Percentiles rank a stretch among this genome's conserved stretches.
Conservation (phyloP, 768 basidiomycete genomes). For the Mycena sanguinolenta region DNA sequence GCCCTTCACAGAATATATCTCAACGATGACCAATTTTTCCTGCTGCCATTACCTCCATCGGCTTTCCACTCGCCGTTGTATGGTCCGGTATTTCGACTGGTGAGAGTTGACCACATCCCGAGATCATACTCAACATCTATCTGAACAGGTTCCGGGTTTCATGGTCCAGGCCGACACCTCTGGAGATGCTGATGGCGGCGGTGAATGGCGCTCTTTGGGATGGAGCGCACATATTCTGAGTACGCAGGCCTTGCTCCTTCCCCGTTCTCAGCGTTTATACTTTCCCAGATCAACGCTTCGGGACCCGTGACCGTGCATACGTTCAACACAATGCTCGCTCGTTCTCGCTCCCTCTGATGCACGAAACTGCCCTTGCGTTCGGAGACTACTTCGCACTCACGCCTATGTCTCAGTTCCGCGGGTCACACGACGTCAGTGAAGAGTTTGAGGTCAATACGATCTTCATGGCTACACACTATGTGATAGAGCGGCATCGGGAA, state of each 20-base stretch:
- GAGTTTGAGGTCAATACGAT: conserved; percentile 49
- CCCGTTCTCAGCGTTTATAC: neutral
- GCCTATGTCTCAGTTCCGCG: conserved; percentile 48
- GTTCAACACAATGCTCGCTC: conserved; percentile 54
- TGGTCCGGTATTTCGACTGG: conserved; percentile 35
- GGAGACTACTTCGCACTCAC: conserved; percentile 44
- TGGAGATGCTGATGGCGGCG: conserved; percentile 25
- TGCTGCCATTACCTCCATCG: conserved; percentile 34
- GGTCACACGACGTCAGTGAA: conserved; percentile 39
- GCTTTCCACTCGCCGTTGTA: conserved; percentile 36
- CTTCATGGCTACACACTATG: conserved; percentile 47
- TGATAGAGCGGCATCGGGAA: conserved; percentile 51
- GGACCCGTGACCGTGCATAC: conserved; percentile 52
- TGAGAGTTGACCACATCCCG: neutral
- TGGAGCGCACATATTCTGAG: conserved; percentile 52
- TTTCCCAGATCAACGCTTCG: conserved; percentile 48
- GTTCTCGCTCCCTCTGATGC: conserved; percentile 48
- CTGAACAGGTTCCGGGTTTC: conserved; percentile 6
- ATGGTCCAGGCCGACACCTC: conserved; percentile 26
- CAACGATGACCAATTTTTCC: conserved; percentile 38
- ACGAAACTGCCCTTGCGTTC: conserved; percentile 50
- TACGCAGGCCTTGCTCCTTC: conserved; percentile 13
- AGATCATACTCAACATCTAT: neutral
- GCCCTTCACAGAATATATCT: conserved; percentile 21
- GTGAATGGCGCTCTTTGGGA: conserved; percentile 43